Percentiles rank a stretch among this genome's conserved stretches.
Evolutionary conservation across 2,329 filamentous ascomycete species (phyloP).

Genomic region (Aureobasidium sp.): DNA sequence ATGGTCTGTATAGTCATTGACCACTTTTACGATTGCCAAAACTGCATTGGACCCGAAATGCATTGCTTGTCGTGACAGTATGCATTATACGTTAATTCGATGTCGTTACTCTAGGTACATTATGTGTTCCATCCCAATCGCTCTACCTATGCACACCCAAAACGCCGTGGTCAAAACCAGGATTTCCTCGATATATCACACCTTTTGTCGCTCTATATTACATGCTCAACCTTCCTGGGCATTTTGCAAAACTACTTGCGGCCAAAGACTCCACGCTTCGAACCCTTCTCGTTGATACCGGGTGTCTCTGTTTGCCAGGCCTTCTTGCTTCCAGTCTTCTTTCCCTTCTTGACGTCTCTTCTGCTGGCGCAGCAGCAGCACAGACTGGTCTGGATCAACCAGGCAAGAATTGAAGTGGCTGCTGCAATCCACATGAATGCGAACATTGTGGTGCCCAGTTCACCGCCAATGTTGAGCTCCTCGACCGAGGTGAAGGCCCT

Average conservation of each 20-base stretch:
- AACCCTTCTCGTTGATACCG: slow-evolving; percentile 13
- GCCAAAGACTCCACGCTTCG: slow-evolving; percentile 12
- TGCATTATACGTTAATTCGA: slow-evolving; percentile 5
- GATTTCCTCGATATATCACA: neutral
- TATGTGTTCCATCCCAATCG: neutral
- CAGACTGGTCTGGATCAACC: slow-evolving; percentile 61
- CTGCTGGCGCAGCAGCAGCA: slow-evolving; percentile 65
- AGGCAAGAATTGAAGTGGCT: slow-evolving; percentile 57
- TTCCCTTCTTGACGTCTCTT: slow-evolving; percentile 42
- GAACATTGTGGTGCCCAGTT: slow-evolving; percentile 66
- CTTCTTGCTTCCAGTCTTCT: slow-evolving; percentile 32
- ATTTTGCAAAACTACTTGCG: neutral
- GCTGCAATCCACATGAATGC: slow-evolving; percentile 83
- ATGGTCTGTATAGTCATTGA: no score
- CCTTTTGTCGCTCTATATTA: neutral
- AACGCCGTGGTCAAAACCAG: neutral
- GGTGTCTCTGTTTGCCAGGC: slow-evolving; percentile 15
- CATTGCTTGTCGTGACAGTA: neutral
- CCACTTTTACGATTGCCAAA: no score
- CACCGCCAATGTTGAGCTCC: slow-evolving; percentile 66
- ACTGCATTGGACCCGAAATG: neutral
- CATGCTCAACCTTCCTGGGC: neutral
- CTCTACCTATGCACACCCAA: neutral
- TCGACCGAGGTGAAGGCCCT: slow-evolving; percentile 62
- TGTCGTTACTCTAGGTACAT: slow-evolving; percentile 9